These are phyloP conservation scores for Gastrolobium bilobum DNA, from an alignment of 306 rosid genomes.

Conservation along the genomic window DNA sequence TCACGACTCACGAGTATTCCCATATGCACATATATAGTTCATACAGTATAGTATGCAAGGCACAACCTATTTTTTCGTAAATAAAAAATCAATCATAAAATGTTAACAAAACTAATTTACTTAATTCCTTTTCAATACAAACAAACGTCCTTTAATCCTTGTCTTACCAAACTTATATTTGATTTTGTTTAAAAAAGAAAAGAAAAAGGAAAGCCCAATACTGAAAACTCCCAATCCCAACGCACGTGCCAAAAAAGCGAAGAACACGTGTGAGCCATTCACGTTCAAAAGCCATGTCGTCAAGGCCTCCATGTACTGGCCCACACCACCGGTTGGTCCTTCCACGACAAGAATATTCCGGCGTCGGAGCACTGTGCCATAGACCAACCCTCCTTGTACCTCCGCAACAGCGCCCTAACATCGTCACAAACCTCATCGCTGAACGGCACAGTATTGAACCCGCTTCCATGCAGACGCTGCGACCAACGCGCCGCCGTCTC, in stretches of 20 bases:
- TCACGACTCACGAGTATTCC: no score
- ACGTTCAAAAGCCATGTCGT: slow-evolving; percentile 14
- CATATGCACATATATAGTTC: slow-evolving; percentile 21
- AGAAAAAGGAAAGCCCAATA: not conserved
- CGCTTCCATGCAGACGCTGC: slow-evolving; percentile 64
- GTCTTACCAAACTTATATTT: slow-evolving; percentile 50
- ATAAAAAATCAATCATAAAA: slow-evolving; percentile 46
- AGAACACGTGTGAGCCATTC: slow-evolving; percentile 62
- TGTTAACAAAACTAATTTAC: slow-evolving; percentile 48
- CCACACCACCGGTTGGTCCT: slow-evolving; percentile 93
- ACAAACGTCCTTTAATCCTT: slow-evolving; percentile 52
- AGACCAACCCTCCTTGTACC: slow-evolving; percentile 94
- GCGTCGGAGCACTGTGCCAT: slow-evolving; percentile 69
- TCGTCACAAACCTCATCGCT: slow-evolving; percentile 94
- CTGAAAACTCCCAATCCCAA: slow-evolving; percentile 27
- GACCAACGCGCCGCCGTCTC: slow-evolving; percentile 79
- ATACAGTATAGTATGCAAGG: slow-evolving; percentile 47
- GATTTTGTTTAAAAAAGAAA: not conserved
- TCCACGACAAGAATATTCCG: slow-evolving; percentile 96
- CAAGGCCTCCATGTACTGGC: slow-evolving; percentile 91
- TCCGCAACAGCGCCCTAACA: slow-evolving; percentile 82
- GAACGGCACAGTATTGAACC: slow-evolving; percentile 62
- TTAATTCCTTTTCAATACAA: slow-evolving; percentile 58
- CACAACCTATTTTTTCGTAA: slow-evolving; percentile 45
- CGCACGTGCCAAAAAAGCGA: slow-evolving; percentile 65